These are phyloP conservation scores for Aspergillus spinulosporus DNA, from an alignment of 2,329 filamentous ascomycete species.

Conservation along the genomic window DNA sequence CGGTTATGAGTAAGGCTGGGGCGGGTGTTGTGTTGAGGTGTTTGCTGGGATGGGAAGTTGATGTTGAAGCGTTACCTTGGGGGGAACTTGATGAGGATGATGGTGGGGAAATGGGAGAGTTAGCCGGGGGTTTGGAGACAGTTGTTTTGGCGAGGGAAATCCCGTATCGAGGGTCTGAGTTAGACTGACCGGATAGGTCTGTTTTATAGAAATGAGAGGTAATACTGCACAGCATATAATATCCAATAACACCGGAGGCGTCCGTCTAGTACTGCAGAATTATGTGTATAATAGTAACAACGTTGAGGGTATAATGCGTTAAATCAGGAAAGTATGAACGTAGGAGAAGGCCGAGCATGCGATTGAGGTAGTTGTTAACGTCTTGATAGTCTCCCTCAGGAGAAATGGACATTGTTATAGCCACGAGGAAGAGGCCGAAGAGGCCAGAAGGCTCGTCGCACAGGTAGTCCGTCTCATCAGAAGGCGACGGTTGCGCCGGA, in stretches of 20 bases:
- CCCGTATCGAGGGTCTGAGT: constrained; percentile 25
- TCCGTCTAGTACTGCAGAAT: constrained; percentile 4
- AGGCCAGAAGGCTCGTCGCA: background rate
- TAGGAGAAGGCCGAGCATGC: background rate
- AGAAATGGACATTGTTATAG: background rate
- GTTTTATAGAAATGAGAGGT: background rate
- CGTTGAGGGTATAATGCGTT: constrained; percentile 13
- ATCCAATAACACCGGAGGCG: constrained; percentile 2
- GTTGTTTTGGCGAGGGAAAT: constrained; percentile 73
- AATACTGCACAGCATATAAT: background rate
- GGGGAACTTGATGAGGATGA: constrained; percentile 79
- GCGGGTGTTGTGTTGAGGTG: constrained; percentile 77
- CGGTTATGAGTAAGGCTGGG: constrained; percentile 91
- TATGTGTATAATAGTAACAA: too few relatives aligned
- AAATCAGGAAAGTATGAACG: background rate
- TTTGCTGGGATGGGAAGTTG: constrained; percentile 73
- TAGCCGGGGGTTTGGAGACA: constrained; percentile 76
- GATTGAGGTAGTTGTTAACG: background rate
- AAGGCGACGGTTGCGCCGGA: background rate
- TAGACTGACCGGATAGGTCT: background rate
- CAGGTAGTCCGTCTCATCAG: background rate
- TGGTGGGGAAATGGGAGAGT: constrained; percentile 66
- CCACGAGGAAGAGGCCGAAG: background rate
- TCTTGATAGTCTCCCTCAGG: too few relatives aligned
- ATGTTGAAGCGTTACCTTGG: constrained; percentile 82